Evolutionary conservation across 331 rosid genomes (phyloP), one percentile per base, ranked within the genome.

Genomic region (Quercus phellos): DNA sequence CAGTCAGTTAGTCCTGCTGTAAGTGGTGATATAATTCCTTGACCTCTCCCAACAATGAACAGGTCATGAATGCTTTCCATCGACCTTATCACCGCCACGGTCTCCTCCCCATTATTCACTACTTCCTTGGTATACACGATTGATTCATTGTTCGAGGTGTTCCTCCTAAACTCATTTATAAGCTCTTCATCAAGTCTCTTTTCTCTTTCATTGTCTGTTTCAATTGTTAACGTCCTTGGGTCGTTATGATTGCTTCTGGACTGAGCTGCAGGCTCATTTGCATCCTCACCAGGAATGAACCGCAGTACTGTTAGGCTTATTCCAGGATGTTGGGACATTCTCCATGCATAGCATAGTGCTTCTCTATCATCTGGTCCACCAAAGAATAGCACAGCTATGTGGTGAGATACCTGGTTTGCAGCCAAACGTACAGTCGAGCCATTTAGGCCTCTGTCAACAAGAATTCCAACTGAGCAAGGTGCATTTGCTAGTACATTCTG

Each of bases 361-460:
- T 94, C 98, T 80, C 99, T 81, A 22, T 95, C 99, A 21, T 95
- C 98, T 1, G 93, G 89, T 2, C 99, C 99, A 0, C 99, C 97
- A 12, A 95, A 90, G 84, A 92, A 95, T 38, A 95, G 68, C 12
- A 90, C 74, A 0, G 82, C 89, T 2, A 94, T 72, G 5, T 90
- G 77, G 50, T 85, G 97, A 3, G 92, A 55, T 14, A 74, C 72
- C 55, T 88, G 91, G 70, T 77, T 88, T 1, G 90, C 67, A 10
- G 81, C 51, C 34, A 82, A 11, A 22, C 84, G 86, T 22, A 38
- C 46, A 8, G 77, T 86, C 4, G 85, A 72, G 42, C 82, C 81
- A 16, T 55, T 88, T 2, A 95, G 81, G 63, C 99, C 98, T 77
- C 97, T 80, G 60, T 95, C 99, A 1, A 95, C 96, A 13, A 92